Evolutionary conservation across 495 filamentous ascomycete genomes (phyloP).

Genomic region (Neurospora discreta): DNA sequence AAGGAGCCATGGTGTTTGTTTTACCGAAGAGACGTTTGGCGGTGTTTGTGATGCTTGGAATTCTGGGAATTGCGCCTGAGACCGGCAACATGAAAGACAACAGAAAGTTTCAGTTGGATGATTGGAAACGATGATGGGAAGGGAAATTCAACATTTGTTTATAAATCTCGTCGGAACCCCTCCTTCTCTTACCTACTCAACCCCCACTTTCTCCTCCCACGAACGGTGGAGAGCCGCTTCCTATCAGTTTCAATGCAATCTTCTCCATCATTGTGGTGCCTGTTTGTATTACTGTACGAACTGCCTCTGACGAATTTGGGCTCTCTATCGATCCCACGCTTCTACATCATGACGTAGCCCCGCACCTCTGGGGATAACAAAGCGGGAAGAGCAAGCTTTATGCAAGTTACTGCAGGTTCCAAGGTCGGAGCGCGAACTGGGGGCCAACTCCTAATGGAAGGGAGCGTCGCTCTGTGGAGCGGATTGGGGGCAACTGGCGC

Average conservation of each 20-base stretch:
- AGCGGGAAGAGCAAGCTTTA: not conserved
- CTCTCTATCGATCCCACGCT: not conserved
- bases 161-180: not conserved
- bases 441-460: not conserved
- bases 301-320: not conserved
- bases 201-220: not conserved
- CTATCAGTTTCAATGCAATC: not conserved
- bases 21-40: not conserved
- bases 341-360: not conserved
- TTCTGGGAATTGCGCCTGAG: not conserved
- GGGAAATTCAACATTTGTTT: not conserved
- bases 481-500: not conserved
- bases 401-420: not conserved
- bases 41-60: not conserved
- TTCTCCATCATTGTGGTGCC: not conserved
- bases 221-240: not conserved
- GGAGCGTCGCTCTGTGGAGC: not conserved
- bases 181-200: not conserved
- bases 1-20: not conserved
- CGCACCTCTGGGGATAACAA: not conserved
- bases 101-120: not conserved
- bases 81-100: not conserved
- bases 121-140: not conserved
- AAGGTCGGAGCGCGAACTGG: not conserved
- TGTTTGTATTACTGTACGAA: not conserved